A percentile compares a stretch with the other conserved stretches of the same genome.
Evolutionary conservation across 768 basidiomycete genomes (phyloP).

Genomic region (Suillus cothurnatus): DNA sequence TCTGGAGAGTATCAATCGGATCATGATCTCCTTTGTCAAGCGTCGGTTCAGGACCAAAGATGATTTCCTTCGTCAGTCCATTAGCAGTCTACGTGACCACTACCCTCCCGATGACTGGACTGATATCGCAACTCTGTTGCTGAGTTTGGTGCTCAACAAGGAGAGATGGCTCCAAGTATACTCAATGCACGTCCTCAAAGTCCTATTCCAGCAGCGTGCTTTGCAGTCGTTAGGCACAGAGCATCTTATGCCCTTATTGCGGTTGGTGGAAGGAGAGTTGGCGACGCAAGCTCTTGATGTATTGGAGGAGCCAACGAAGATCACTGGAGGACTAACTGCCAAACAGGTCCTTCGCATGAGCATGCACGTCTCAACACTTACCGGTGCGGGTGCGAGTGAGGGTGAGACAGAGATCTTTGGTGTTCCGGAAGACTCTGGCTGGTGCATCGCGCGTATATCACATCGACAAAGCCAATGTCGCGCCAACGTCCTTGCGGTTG

Average conservation of each 20-base stretch:
- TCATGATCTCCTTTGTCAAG: conserved; percentile 89
- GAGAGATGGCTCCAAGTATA: conserved; percentile 82
- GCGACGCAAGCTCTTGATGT: conserved; percentile 88
- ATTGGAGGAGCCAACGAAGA: conserved; percentile 86
- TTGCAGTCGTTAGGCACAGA: conserved; percentile 81
- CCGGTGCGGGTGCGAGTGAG: conserved; percentile 51
- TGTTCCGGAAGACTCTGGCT: conserved; percentile 79
- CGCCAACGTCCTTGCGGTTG: conserved; percentile 81
- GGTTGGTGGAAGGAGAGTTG: conserved; percentile 85
- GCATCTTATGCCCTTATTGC: conserved; percentile 86
- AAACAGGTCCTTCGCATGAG: conserved; percentile 93
- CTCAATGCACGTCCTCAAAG: conserved; percentile 85
- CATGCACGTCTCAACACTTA: conserved; percentile 59
- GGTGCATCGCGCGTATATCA: conserved; percentile 78
- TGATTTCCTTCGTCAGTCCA: conserved; percentile 90
- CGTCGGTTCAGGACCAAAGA: conserved; percentile 88
- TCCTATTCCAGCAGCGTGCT: conserved; percentile 82
- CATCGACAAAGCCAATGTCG: conserved; percentile 63
- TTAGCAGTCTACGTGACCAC: conserved; percentile 82
- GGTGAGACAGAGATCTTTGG: conserved; percentile 80
- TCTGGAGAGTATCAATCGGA: conserved; percentile 77
- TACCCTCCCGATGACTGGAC: conserved; percentile 76
- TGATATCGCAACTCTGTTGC: conserved; percentile 81
- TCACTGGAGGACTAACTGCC: conserved; percentile 75
- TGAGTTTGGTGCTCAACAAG: conserved; percentile 83